These are phyloP conservation scores for Aspergillus ochraceoroseus DNA, from an alignment of 2,329 filamentous ascomycete species.

Conservation along the genomic window DNA sequence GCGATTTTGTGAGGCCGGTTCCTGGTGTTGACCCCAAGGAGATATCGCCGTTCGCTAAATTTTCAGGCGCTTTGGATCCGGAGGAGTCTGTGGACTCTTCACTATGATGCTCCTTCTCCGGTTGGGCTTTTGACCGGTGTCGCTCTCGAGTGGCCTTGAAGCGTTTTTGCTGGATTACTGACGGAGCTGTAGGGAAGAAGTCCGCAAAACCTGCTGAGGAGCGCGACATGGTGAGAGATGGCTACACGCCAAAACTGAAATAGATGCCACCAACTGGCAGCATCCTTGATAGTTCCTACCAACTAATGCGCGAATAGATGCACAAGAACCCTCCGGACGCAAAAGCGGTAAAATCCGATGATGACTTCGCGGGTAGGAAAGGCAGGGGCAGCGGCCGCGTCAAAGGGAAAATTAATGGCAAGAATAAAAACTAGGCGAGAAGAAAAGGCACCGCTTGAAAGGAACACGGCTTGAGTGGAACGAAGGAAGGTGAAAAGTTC, in stretches of 20 bases:
- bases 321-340: conserved; percentile 20
- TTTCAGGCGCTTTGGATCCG: conserved; percentile 11
- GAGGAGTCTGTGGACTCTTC: conserved; percentile 15
- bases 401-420: background rate
- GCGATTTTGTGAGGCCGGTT: conserved; percentile 17
- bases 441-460: background rate
- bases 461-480: background rate
- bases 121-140: conserved; percentile 53
- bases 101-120: conserved; percentile 21
- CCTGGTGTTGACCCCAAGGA: conserved; percentile 14
- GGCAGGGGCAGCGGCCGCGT: background rate
- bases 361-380: conserved; percentile 2
- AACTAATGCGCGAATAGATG: conserved; percentile 22
- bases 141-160: conserved; percentile 52
- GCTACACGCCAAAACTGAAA: conserved; percentile 40
- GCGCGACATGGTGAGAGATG: conserved; percentile 66
- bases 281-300: conserved; percentile 35
- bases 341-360: conserved; percentile 14
- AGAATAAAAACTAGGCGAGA: background rate
- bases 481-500: background rate
- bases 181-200: conserved; percentile 76
- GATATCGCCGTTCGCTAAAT: conserved; percentile 17
- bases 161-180: conserved; percentile 52
- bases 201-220: conserved; percentile 75
- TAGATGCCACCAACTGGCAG: conserved; percentile 34